Conservation (phyloP, 2,329 filamentous ascomycete genomes). For the Xylariaceae sp. region DNA sequence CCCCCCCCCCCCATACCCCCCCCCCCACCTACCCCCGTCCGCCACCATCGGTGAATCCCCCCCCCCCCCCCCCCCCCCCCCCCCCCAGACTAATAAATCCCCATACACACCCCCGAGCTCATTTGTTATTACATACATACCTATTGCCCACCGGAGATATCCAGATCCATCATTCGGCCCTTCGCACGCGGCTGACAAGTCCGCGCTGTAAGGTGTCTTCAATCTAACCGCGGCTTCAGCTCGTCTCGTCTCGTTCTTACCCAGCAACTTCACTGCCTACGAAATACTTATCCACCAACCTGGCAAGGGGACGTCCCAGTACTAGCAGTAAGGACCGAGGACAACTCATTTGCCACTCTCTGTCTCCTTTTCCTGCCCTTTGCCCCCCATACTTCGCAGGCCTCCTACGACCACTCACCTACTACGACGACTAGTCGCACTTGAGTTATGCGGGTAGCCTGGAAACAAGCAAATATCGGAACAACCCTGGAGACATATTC, state of each 20-base stretch:
- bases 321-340: not conserved
- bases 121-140: conserved; percentile 5
- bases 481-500: conserved; percentile 12
- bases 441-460: conserved; percentile 12
- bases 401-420: not conserved
- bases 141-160: conserved; percentile 6
- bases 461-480: conserved; percentile 17
- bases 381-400: not conserved
- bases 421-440: conserved; percentile 8
- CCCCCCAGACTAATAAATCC: conserved; percentile 6
- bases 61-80: conserved; percentile 7
- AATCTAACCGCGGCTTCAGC: conserved; percentile 2
- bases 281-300: not conserved
- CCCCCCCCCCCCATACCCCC: no score
- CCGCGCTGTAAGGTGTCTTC: conserved; percentile 1
- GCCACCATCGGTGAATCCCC: conserved; percentile 20
- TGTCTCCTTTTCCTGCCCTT: not conserved
- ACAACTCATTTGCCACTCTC: not conserved
- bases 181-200: conserved; percentile 16
- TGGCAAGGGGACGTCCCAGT: conserved; percentile 6
- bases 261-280: conserved; percentile 1
- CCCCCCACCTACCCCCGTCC: conserved; percentile 11
- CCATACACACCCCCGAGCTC: conserved; percentile 8
- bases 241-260: not conserved
- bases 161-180: conserved; percentile 13